Conservation (phyloP, 352 stramenopile species). For the Pythium graminicola region DNA sequence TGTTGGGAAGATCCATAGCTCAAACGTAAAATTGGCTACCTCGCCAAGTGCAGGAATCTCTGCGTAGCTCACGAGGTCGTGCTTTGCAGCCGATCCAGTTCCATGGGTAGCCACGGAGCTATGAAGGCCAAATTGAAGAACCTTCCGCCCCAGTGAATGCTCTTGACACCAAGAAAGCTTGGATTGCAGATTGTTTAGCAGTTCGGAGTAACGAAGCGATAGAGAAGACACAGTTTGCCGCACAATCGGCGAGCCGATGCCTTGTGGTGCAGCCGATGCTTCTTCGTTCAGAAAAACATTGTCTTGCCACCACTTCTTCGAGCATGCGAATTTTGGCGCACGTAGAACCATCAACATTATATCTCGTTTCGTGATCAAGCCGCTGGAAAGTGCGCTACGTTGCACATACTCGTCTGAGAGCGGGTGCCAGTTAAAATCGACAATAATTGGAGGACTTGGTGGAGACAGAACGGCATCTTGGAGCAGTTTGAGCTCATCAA, state of each 20-base stretch:
- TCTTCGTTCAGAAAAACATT: slow-evolving; percentile 26
- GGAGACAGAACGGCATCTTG: not conserved
- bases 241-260: slow-evolving; percentile 2
- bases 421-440: slow-evolving; percentile 67
- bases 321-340: slow-evolving; percentile 51
- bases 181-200: slow-evolving; percentile 48
- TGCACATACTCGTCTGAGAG: slow-evolving; percentile 77
- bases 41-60: slow-evolving; percentile 59
- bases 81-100: slow-evolving; percentile 24
- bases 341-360: slow-evolving; percentile 57
- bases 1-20: slow-evolving; percentile 73
- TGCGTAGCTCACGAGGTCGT: slow-evolving; percentile 55
- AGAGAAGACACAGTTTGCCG: slow-evolving; percentile 71
- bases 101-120: slow-evolving; percentile 17
- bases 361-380: slow-evolving; percentile 75
- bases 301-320: slow-evolving; percentile 52
- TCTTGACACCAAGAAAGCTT: slow-evolving; percentile 48
- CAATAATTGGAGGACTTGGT: slow-evolving; percentile 15
- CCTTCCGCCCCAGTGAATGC: slow-evolving; percentile 36
- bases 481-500: slow-evolving; percentile 14
- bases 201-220: slow-evolving; percentile 65
- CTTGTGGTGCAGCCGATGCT: slow-evolving; percentile 3
- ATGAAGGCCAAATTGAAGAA: slow-evolving; percentile 56
- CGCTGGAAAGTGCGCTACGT: slow-evolving; percentile 54
- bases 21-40: slow-evolving; percentile 60